These are phyloP conservation scores for Plantago ovata DNA, from an alignment of 257 asterid species.

Conservation along the genomic window DNA sequence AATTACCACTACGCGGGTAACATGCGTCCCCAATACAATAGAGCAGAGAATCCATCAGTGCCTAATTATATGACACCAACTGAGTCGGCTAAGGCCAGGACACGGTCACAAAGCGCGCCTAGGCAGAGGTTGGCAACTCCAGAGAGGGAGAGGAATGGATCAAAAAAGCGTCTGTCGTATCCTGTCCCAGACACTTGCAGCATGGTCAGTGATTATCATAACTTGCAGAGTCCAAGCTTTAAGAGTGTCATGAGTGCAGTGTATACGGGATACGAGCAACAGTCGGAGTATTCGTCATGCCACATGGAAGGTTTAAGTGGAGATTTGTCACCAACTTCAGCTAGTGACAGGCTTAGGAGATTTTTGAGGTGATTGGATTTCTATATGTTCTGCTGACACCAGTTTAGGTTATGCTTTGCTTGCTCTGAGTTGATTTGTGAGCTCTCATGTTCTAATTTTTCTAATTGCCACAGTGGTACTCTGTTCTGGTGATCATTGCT, in stretches of 20 bases:
- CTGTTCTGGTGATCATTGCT: neutral
- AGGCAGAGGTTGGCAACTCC: constrained; percentile 37
- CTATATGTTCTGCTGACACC: neutral
- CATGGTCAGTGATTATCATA: neutral
- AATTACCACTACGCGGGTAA: constrained; percentile 17
- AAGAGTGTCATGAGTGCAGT: constrained; percentile 21
- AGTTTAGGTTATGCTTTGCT: neutral
- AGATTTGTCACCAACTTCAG: constrained; percentile 38
- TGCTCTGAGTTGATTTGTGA: neutral
- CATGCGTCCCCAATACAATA: constrained; percentile 19
- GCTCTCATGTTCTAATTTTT: neutral
- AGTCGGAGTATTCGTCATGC: constrained; percentile 38
- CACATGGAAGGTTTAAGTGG: constrained; percentile 24
- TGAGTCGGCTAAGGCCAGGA: constrained; percentile 37
- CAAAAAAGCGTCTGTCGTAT: constrained; percentile 31
- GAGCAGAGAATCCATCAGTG: neutral
- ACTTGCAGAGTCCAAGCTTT: constrained; percentile 35
- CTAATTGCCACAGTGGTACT: neutral
- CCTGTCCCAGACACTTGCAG: constrained; percentile 25
- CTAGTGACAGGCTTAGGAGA: constrained; percentile 27
- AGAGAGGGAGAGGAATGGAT: constrained; percentile 35
- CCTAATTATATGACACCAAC: constrained; percentile 52
- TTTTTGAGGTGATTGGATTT: constrained; percentile 25
- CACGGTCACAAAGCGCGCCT: constrained; percentile 41
- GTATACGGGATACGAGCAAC: constrained; percentile 28